phyloP scores from a whole-genome alignment of 2,329 filamentous ascomycete genomes.

The Colletotrichum tropicicola region DNA sequence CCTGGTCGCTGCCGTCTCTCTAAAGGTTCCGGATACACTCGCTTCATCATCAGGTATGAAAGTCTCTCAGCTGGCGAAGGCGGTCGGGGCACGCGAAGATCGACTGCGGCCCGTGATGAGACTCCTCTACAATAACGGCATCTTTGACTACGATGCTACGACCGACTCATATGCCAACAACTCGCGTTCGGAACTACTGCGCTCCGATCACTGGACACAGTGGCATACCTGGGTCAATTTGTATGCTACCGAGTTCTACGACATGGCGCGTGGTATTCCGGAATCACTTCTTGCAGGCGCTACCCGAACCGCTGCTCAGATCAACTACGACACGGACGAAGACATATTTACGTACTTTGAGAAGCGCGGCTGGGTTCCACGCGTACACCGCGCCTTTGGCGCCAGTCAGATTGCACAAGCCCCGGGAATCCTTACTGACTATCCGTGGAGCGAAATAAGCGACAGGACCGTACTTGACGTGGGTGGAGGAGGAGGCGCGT shows the following conservation, averaged over 20 bases:
- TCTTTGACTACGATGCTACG: conserved; percentile 42
- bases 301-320: conserved; percentile 44
- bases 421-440: conserved; percentile 49
- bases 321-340: conserved; percentile 49
- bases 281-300: conserved; percentile 33
- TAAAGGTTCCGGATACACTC: conserved; percentile 41
- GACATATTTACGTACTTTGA: conserved; percentile 50
- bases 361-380: conserved; percentile 40
- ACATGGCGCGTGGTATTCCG: conserved; percentile 51
- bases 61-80: conserved; percentile 30
- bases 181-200: conserved; percentile 42
- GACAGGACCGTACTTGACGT: conserved; percentile 45
- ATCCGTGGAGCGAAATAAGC: conserved; percentile 49
- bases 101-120: conserved; percentile 43
- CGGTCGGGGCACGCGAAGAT: conserved; percentile 32
- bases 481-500: conserved; percentile 48
- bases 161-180: conserved; percentile 45
- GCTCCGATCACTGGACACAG: conserved; percentile 50
- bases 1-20: conserved; percentile 40
- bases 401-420: conserved; percentile 45
- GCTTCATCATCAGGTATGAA: conserved; percentile 31
- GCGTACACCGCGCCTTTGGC: conserved; percentile 47
- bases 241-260: conserved; percentile 54
- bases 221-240: conserved; percentile 54
- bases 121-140: conserved; percentile 42